Conservation (phyloP, 2,329 filamentous ascomycete genomes). For the Colletotrichum musicola region DNA sequence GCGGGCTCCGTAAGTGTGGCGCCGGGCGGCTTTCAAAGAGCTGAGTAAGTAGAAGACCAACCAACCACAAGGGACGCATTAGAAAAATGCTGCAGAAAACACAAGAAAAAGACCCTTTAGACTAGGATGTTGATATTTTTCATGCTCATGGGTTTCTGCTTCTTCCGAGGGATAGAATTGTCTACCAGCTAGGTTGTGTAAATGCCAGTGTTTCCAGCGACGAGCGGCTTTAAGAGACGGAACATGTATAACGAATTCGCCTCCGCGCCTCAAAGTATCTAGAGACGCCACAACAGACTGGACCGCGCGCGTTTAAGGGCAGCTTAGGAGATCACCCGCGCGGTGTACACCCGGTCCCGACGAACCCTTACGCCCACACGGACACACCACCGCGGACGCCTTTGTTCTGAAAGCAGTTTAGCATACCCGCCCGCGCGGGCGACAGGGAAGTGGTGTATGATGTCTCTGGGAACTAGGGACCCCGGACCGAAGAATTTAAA, state of each 20-base stretch:
- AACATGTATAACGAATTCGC: no score
- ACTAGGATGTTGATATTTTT: background rate
- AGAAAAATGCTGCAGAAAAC: background rate
- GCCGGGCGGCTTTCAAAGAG: conserved; percentile 25
- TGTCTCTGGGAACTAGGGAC: no score
- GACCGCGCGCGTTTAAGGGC: background rate
- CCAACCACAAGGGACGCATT: conserved; percentile 24
- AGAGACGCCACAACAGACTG: background rate
- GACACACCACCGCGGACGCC: background rate
- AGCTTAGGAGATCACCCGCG: conserved; percentile 16
- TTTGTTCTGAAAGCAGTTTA: conserved; percentile 24
- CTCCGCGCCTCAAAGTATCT: no score
- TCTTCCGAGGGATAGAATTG: no score
- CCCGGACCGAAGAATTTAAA: background rate
- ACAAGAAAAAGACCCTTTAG: background rate
- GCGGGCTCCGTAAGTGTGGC: background rate
- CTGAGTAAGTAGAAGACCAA: conserved; percentile 29
- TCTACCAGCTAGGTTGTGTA: no score
- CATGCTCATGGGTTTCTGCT: no score
- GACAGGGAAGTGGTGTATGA: conserved; percentile 1
- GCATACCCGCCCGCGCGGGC: conserved; percentile 28
- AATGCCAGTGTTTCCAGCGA: no score
- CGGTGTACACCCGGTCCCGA: conserved; percentile 15
- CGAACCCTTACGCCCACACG: no score
- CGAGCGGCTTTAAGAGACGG: no score